Conservation (phyloP, 1,284 basidiomycete species). For the Leccinum griseonigrum region DNA sequence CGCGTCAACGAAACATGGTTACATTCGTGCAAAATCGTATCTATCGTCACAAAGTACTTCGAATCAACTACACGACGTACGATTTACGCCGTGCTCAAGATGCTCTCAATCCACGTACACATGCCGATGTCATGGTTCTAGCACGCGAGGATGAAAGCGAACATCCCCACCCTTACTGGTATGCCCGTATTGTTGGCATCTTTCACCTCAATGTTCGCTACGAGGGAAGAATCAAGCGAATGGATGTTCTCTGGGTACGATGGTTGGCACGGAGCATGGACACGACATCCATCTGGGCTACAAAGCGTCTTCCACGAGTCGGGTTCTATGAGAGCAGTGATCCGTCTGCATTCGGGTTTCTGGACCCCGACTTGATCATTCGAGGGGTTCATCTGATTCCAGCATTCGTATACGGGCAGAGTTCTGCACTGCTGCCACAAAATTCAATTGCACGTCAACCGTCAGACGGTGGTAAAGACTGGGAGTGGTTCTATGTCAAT, state of each 20-base stretch:
- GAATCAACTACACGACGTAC: conserved; percentile 20
- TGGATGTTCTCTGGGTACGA: conserved; percentile 15
- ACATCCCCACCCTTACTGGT: conserved; percentile 36
- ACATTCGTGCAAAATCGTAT: conserved; percentile 14
- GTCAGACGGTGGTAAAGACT: not conserved
- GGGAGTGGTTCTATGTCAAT: no score
- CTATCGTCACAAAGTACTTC: conserved; percentile 20
- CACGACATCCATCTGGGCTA: conserved; percentile 6
- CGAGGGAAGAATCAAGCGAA: not conserved
- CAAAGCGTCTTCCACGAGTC: conserved; percentile 16
- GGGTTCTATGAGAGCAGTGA: conserved; percentile 19
- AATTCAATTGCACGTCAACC: conserved; percentile 20
- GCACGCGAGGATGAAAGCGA: conserved; percentile 5
- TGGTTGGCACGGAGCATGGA: conserved; percentile 17
- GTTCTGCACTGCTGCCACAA: conserved; percentile 18
- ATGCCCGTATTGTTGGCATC: conserved; percentile 26
- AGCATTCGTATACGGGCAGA: conserved; percentile 24
- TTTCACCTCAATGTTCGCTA: conserved; percentile 4
- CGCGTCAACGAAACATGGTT: conserved; percentile 21
- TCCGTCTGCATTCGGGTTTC: conserved; percentile 30
- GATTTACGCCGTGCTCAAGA: conserved; percentile 1
- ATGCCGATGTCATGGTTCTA: conserved; percentile 17
- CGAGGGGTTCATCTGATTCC: conserved; percentile 16
- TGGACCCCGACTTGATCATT: conserved; percentile 29
- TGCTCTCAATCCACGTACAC: not conserved